Evolutionary conservation across 2,329 filamentous ascomycete genomes (phyloP).

Genomic region (Gnomoniopsis smithogilvyi): DNA sequence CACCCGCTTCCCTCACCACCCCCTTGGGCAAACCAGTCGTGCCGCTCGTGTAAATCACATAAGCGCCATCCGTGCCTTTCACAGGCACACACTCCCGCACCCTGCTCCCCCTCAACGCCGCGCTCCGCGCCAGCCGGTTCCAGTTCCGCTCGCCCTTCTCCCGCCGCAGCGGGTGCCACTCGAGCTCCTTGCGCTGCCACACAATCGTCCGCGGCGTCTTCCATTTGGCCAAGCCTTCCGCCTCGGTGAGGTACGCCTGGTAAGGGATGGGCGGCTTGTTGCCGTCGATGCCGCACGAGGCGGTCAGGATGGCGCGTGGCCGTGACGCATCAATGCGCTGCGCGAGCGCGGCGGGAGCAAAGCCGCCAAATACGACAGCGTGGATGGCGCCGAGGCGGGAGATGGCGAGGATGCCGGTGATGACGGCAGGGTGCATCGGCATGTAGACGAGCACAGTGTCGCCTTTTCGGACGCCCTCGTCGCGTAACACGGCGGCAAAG

Average conservation of each 20-base stretch:
- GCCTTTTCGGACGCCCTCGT: conserved; percentile 77
- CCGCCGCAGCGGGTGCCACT: conserved; percentile 69
- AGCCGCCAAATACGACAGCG: conserved; percentile 90
- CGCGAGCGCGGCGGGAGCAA: conserved; percentile 75
- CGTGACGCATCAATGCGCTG: conserved; percentile 83
- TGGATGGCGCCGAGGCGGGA: conserved; percentile 83
- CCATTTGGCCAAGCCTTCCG: conserved; percentile 62
- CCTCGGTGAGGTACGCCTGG: conserved; percentile 70
- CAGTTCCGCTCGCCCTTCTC: conserved; percentile 72
- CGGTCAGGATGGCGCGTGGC: conserved; percentile 76
- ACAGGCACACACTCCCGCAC: conserved; percentile 73
- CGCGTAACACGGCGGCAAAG: conserved; percentile 75
- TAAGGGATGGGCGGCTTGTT: conserved; percentile 78
- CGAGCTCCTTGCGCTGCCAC: conserved; percentile 77
- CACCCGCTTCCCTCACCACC: conserved; percentile 76
- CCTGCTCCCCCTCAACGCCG: conserved; percentile 52
- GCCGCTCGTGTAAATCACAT: conserved; percentile 86
- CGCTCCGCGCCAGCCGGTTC: conserved; percentile 73
- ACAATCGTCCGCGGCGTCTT: conserved; percentile 73
- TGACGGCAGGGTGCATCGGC: conserved; percentile 90
- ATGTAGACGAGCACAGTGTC: conserved; percentile 91
- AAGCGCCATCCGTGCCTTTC: conserved; percentile 73
- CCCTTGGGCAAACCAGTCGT: conserved; percentile 83
- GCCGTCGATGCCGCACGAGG: conserved; percentile 89
- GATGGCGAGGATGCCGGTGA: conserved; percentile 83